Percentiles rank a stretch among this genome's conserved stretches.
Evolutionary conservation across 1,139 yeast genomes (phyloP).

Genomic region (Insectozyma bohioensis): DNA sequence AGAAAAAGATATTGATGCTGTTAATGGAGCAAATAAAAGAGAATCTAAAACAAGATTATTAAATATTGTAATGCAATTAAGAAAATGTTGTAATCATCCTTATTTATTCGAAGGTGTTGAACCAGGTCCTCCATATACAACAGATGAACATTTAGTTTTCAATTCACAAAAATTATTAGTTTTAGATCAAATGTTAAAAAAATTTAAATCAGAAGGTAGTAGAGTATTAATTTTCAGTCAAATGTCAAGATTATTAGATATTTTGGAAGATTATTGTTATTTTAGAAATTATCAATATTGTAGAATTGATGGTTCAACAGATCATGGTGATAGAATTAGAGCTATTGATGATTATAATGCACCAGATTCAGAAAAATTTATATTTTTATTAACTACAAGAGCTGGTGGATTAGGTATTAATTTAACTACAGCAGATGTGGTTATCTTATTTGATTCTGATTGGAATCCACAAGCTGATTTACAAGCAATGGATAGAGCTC

Average conservation of each 20-base stretch:
- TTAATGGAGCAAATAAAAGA: slow-evolving; percentile 72
- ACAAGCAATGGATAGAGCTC: slow-evolving; percentile 89
- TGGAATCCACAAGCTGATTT: slow-evolving; percentile 90
- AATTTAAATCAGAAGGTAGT: slow-evolving; percentile 65
- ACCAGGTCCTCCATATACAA: slow-evolving; percentile 84
- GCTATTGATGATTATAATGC: slow-evolving; percentile 77
- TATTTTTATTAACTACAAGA: slow-evolving; percentile 72
- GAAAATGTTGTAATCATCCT: slow-evolving; percentile 85
- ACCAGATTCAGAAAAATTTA: slow-evolving; percentile 67
- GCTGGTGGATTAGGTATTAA: slow-evolving; percentile 90
- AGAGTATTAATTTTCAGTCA: slow-evolving; percentile 77
- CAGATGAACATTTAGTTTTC: slow-evolving; percentile 75
- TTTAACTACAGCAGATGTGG: slow-evolving; percentile 74
- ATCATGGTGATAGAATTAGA: slow-evolving; percentile 70
- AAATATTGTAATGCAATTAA: slow-evolving; percentile 79
- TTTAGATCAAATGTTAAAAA: slow-evolving; percentile 63
- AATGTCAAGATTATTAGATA: slow-evolving; percentile 79
- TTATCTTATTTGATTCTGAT: slow-evolving; percentile 72
- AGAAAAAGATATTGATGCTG: slow-evolving; percentile 82
- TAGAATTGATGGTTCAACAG: slow-evolving; percentile 81
- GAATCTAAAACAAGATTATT: slow-evolving; percentile 74
- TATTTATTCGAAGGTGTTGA: slow-evolving; percentile 83
- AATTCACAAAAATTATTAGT: slow-evolving; percentile 75
- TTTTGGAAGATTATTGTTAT: slow-evolving; percentile 72
- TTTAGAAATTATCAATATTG: slow-evolving; percentile 70